These are phyloP conservation scores for Skeletonema tropicum DNA, from an alignment of 108 stramenopile genomes.

Conservation along the genomic window DNA sequence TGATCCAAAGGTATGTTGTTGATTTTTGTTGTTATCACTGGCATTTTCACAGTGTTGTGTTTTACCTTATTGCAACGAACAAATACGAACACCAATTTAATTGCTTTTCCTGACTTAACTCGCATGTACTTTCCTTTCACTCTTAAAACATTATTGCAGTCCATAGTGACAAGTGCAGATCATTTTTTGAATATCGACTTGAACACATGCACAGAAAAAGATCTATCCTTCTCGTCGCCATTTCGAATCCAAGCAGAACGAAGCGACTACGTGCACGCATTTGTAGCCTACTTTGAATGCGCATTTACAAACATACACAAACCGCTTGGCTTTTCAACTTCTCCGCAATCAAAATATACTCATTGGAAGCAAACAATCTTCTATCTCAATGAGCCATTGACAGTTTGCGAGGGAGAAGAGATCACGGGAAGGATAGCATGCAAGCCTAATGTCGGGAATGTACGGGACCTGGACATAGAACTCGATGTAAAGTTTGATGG, in stretches of 20 bases:
- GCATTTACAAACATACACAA: slow-evolving; percentile 93
- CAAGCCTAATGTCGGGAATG: slow-evolving; percentile 71
- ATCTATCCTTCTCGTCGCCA: slow-evolving; percentile 76
- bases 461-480: slow-evolving; percentile 79
- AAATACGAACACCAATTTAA: too few species aligned
- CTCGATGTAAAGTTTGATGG: slow-evolving; percentile 65
- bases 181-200: slow-evolving; percentile 92
- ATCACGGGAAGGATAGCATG: slow-evolving; percentile 67
- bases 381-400: slow-evolving; percentile 65
- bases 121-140: background rate
- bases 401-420: slow-evolving; percentile 70
- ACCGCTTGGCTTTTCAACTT: slow-evolving; percentile 95
- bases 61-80: too few species aligned
- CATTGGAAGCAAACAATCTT: slow-evolving; percentile 99
- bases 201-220: slow-evolving; percentile 87
- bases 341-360: slow-evolving; percentile 92
- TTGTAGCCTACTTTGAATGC: slow-evolving; percentile 96
- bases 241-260: slow-evolving; percentile 77
- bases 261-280: slow-evolving; percentile 90
- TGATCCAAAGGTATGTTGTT: slow-evolving; percentile 46
- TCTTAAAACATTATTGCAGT: slow-evolving; percentile 8
- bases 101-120: background rate
- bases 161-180: slow-evolving; percentile 77
- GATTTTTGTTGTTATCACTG: background rate
- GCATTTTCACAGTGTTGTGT: too few species aligned